Percentiles rank a stretch among this genome's conserved stretches.
phyloP scores from a whole-genome alignment of 176 grass and related monocot genomes.

The Ensete glaucum region DNA sequence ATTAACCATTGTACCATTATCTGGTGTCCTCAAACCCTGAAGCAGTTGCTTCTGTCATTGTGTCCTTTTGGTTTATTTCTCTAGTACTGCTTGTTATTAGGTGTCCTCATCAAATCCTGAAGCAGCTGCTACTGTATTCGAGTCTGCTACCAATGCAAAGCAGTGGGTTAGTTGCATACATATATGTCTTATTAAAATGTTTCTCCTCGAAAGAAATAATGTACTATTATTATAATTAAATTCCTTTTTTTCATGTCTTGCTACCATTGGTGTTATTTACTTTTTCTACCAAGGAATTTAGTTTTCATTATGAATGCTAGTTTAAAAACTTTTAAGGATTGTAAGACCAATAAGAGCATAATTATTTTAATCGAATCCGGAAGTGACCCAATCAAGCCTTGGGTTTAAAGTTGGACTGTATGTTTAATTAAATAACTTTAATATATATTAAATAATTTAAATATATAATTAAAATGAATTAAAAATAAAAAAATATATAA shows the following conservation, averaged over 20 bases:
- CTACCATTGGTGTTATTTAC: not conserved
- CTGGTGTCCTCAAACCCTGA: not conserved
- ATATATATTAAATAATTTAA: too few relatives aligned
- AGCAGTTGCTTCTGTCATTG: not conserved
- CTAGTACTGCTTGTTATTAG: not conserved
- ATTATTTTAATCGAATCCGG: too few relatives aligned
- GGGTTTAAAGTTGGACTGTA: too few relatives aligned
- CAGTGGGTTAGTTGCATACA: not conserved
- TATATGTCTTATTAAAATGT: not conserved
- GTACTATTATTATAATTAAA: not conserved
- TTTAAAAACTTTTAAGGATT: too few relatives aligned
- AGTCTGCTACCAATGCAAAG: not conserved
- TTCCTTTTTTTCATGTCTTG: not conserved
- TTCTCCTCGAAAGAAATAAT: not conserved
- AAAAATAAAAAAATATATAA: too few relatives aligned
- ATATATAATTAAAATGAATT: too few relatives aligned
- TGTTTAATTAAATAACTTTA: too few relatives aligned
- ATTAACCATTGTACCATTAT: not conserved
- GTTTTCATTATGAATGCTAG: not conserved
- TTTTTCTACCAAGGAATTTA: not conserved
- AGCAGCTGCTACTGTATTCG: not conserved
- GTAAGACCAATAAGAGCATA: too few relatives aligned
- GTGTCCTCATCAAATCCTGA: not conserved
- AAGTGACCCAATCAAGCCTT: too few relatives aligned
- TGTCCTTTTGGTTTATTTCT: not conserved